Conservation (phyloP, 768 basidiomycete genomes). For the Amanita inopinata region DNA sequence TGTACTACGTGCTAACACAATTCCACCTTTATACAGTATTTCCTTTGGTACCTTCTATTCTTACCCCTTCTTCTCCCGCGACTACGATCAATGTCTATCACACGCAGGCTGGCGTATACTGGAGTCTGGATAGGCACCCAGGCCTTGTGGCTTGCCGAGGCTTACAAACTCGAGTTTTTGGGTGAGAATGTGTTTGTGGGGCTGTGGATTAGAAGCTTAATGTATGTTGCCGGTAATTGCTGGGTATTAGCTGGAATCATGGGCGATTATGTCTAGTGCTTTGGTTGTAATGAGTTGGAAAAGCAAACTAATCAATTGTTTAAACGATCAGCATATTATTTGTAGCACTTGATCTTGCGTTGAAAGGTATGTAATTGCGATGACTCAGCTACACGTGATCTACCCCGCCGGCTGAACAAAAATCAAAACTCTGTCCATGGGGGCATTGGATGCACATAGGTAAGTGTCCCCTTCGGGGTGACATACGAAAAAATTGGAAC, state of each 20-base stretch:
- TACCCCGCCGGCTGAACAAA: constrained; percentile 20
- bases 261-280: constrained; percentile 15
- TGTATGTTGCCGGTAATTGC: constrained; percentile 66
- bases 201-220: constrained; percentile 72
- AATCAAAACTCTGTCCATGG: constrained; percentile 16
- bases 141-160: constrained; percentile 84
- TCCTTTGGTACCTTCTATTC: constrained; percentile 91
- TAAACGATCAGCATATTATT: neutral
- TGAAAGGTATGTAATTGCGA: neutral
- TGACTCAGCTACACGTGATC: neutral
- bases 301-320: neutral
- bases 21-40: too few relatives aligned
- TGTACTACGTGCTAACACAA: too few relatives aligned
- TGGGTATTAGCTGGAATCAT: constrained; percentile 72
- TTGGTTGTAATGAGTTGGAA: too few relatives aligned
- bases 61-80: constrained; percentile 73
- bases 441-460: neutral
- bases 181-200: constrained; percentile 62
- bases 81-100: constrained; percentile 37
- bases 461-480: constrained; percentile 76
- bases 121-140: constrained; percentile 71
- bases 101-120: constrained; percentile 29
- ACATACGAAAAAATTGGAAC: constrained; percentile 99
- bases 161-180: constrained; percentile 84
- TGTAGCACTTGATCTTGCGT: neutral